These are phyloP conservation scores for Pyracantha coccinea DNA, from an alignment of 331 rosid species.

Conservation along the genomic window DNA sequence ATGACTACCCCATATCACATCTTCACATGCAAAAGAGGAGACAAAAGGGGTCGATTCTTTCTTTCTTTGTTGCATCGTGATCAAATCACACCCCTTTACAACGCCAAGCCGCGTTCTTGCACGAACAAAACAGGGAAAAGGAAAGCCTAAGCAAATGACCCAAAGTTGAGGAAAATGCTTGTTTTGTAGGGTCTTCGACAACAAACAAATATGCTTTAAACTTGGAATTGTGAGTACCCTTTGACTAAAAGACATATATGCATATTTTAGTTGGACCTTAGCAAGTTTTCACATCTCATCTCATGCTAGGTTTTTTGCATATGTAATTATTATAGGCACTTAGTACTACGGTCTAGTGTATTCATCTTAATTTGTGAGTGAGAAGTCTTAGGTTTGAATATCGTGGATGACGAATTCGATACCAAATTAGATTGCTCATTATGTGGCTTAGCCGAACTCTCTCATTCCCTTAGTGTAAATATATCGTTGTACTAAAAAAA, in stretches of 20 bases:
- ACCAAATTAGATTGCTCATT: no score
- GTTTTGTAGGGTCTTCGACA: not conserved
- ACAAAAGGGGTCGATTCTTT: conserved; percentile 19
- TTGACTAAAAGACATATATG: not conserved
- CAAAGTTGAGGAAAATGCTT: not conserved
- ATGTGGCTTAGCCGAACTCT: no score
- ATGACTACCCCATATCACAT: not conserved
- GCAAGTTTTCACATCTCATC: not conserved
- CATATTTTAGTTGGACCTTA: not conserved
- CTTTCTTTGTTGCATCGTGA: not conserved
- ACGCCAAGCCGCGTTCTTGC: conserved; percentile 52
- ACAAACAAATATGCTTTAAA: not conserved
- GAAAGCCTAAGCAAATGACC: not conserved
- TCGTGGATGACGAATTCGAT: no score
- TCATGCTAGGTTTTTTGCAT: no score
- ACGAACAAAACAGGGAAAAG: conserved; percentile 24
- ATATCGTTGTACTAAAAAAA: no score
- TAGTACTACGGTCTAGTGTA: no score
- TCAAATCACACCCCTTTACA: conserved; percentile 5
- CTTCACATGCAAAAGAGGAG: conserved; percentile 26
- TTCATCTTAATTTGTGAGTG: no score
- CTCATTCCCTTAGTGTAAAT: rapidly evolving
- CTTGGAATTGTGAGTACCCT: not conserved
- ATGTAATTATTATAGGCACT: no score
- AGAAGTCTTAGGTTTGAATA: no score